phyloP scores from a whole-genome alignment of 352 stramenopile genomes.

The Phytopythium delawarense region DNA sequence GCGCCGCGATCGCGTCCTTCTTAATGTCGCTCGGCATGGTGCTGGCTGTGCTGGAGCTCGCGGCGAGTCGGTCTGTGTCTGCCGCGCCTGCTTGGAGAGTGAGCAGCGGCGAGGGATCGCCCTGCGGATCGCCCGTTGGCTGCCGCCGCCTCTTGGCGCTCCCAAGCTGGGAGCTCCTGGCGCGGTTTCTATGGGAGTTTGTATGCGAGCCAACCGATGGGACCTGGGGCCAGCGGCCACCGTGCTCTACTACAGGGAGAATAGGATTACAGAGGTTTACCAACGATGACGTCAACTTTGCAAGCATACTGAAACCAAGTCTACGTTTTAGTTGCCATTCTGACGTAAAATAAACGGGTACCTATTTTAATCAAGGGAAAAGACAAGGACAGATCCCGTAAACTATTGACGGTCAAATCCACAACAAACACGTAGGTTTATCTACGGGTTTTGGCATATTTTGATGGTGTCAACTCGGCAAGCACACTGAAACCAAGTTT shows the following conservation, averaged over 20 bases:
- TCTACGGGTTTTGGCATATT: too few species aligned
- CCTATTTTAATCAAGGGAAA: too few species aligned
- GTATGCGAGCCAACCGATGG: background rate
- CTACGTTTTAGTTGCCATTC: too few species aligned
- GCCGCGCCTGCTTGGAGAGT: background rate
- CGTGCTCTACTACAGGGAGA: background rate
- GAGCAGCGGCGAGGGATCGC: background rate
- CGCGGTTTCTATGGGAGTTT: background rate
- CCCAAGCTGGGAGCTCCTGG: too few species aligned
- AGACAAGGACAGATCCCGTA: too few species aligned
- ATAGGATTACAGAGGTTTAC: background rate
- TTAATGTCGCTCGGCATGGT: constrained; percentile 57
- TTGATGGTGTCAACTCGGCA: too few species aligned
- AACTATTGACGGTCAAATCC: too few species aligned
- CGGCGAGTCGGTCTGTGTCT: background rate
- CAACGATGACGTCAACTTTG: too few species aligned
- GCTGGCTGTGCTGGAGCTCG: background rate
- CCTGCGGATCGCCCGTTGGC: background rate
- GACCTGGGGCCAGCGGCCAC: background rate
- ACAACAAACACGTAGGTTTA: too few species aligned
- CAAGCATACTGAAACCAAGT: too few species aligned
- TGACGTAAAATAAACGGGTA: too few species aligned
- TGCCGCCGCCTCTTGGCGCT: background rate
- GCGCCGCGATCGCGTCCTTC: constrained; percentile 63
- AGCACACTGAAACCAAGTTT: too few species aligned